Base-by-base conservation (phyloP, 805 yeast species). In the Candida sphagnicola region DNA sequence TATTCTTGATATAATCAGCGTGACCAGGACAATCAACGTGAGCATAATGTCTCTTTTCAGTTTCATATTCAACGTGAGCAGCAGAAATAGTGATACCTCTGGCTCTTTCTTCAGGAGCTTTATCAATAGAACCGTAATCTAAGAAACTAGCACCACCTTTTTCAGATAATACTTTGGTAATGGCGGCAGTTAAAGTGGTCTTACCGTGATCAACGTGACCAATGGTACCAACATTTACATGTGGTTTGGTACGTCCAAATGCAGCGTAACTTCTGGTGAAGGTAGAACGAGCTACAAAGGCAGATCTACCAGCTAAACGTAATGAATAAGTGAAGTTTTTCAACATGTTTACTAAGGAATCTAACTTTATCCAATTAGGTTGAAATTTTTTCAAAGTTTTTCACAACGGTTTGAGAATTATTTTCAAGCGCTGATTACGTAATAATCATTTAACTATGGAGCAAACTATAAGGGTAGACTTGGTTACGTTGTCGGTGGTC, bases 161-260 rank as follows among this genome's bases (percentile, higher is more conserved):
- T 54, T 75, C 80, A 37, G 97, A 75, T 48, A 91, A 76, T 43
- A 87, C 90, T 75, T 93, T 91, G 72, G 98, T 91, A 75, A 91
- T 90, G 57, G 98, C 98, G 50, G 98, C 99, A 44, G 99, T 93
- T 61, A 91, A 77, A 40, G 98, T 90, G 56, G 98, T 90, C 73
- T 91, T 91, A 69, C 99, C 99, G 71, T 91, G 98, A 74, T 91
- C 99, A 51, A 91, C 98, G 67, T 91, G 98, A 52, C 98, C 98
- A 65, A 91, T 91, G 62, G 98, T 91, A 73, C 98, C 99, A 54
- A 91, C 78, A 72, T 91, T 91, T 53, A 91, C 82, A 64, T 91
- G 98, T 35, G 98, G 98, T 75, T 93, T 93, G 53, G 89, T 75
- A 74, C 99, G 91, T 67, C 85, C 85, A 63, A 91, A 93, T 35